Conservation (phyloP, 352 stramenopile species). For the Pythium sukuiense region DNA sequence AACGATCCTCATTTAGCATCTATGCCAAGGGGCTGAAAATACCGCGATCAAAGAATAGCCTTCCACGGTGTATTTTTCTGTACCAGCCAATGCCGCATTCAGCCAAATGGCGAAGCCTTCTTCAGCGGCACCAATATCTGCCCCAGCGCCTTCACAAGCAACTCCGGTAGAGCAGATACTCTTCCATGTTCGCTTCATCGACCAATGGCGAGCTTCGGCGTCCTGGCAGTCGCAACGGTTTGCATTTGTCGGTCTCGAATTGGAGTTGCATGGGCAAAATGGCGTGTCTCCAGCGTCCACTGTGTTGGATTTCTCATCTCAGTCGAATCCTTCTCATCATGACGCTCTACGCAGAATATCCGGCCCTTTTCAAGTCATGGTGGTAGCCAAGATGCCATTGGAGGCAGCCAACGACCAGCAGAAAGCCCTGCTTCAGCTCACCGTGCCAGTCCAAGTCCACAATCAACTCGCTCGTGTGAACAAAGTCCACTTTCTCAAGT, state of each 20-base stretch:
- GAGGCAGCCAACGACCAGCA: conserved; percentile 15
- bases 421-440: conserved; percentile 37
- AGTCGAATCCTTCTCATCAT: conserved; percentile 6
- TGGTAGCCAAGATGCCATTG: conserved; percentile 18
- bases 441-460: conserved; percentile 38
- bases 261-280: conserved; percentile 11
- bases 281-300: not conserved
- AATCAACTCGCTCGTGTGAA: conserved; percentile 57
- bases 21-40: not conserved
- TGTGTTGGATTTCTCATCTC: conserved; percentile 8
- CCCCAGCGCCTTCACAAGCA: not conserved
- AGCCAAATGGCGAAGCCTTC: not conserved
- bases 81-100: not conserved
- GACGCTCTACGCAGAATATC: conserved; percentile 6
- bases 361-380: conserved; percentile 27
- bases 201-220: conserved; percentile 10
- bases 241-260: conserved; percentile 27
- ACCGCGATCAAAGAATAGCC: not conserved
- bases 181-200: conserved; percentile 25
- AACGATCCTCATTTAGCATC: not conserved
- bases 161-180: conserved; percentile 19
- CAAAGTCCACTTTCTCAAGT: conserved; percentile 37
- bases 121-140: not conserved
- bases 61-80: not conserved
- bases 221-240: not conserved